A percentile compares a stretch with the other conserved stretches of the same genome.
phyloP scores from a whole-genome alignment of 371 early-diverging fungal species.

The Mortierella sp. region DNA sequence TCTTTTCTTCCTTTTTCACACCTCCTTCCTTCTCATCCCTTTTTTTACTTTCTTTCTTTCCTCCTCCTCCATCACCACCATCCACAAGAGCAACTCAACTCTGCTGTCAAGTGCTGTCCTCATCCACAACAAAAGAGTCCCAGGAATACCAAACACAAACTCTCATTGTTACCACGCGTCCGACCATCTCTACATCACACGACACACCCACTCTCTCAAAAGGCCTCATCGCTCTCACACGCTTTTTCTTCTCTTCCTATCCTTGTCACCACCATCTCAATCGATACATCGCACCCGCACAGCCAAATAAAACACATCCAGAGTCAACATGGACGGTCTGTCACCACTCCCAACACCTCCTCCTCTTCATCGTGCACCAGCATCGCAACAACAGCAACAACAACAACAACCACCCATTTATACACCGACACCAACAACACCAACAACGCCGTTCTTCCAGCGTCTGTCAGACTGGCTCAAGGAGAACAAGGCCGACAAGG shows the following conservation, averaged over 20 bases:
- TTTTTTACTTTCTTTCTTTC: neutral
- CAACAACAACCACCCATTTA: neutral
- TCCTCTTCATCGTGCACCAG: neutral
- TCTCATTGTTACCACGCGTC: no score
- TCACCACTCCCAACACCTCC: constrained; percentile 7
- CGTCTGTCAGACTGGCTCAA: constrained; percentile 35
- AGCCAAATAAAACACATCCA: neutral
- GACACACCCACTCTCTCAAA: neutral
- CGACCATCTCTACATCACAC: neutral
- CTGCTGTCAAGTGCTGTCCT: neutral
- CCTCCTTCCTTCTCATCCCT: no score
- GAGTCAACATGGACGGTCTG: neutral
- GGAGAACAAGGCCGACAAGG: constrained; percentile 28
- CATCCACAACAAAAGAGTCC: neutral
- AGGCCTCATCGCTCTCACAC: no score
- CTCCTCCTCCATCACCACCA: neutral
- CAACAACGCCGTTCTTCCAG: constrained; percentile 17
- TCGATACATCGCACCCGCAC: neutral
- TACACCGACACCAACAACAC: neutral
- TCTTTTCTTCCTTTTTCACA: neutral
- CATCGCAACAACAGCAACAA: constrained; percentile 2
- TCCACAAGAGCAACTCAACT: neutral
- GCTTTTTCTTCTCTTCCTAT: neutral
- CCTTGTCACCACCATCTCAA: neutral
- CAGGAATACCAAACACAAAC: no score